Conservation (phyloP, 257 asterid genomes). For the Jacaranda copaia region DNA sequence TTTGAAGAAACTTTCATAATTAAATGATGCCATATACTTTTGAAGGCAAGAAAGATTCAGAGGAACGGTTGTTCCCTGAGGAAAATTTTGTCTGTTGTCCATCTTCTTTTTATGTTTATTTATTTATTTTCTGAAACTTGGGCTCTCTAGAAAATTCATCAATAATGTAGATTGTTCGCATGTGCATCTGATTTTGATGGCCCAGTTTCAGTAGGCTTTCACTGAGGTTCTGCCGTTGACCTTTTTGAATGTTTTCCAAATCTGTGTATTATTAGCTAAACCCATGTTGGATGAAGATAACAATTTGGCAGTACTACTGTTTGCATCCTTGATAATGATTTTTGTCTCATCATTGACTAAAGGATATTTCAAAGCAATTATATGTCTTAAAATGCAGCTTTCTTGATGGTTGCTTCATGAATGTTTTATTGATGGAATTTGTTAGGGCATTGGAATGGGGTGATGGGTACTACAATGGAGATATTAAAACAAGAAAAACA, state of each 20-base stretch:
- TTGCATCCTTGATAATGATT: conserved; percentile 11
- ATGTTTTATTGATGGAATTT: conserved; percentile 20
- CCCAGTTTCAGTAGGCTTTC: background rate
- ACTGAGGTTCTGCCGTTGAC: conserved; percentile 21
- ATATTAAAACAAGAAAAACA: conserved; percentile 86
- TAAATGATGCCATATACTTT: conserved; percentile 3
- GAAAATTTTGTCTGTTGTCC: conserved; percentile 1
- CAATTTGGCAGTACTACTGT: background rate
- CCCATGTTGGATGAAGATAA: conserved; percentile 30
- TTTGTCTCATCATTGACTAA: conserved; percentile 20
- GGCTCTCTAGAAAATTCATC: conserved; percentile 13
- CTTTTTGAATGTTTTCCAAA: conserved; percentile 25
- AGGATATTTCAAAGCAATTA: background rate
- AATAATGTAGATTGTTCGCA: conserved; percentile 27
- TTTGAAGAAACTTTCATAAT: conserved; percentile 3
- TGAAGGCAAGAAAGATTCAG: background rate
- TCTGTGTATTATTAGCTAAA: conserved; percentile 14
- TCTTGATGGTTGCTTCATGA: background rate
- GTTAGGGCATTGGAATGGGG: conserved; percentile 79
- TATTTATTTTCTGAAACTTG: background rate
- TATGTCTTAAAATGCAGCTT: background rate
- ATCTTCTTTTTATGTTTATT: background rate
- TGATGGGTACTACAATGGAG: conserved; percentile 93
- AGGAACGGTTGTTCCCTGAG: background rate
- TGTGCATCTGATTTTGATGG: conserved; percentile 36